Conservation (phyloP, 1,284 basidiomycete species). For the Puccinia horiana region DNA sequence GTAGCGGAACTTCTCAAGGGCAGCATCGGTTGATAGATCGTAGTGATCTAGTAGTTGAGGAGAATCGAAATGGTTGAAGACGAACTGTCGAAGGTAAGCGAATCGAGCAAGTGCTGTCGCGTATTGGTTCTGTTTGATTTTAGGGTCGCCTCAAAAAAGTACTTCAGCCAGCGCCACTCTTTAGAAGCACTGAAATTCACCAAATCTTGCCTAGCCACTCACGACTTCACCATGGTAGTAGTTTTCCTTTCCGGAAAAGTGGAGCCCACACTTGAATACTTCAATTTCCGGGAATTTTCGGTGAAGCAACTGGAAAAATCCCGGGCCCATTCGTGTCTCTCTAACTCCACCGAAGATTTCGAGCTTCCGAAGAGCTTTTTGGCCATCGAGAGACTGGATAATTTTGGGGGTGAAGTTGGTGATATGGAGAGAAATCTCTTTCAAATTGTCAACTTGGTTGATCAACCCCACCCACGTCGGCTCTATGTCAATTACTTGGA, state of each 20-base stretch:
- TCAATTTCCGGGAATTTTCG: constrained; percentile 23
- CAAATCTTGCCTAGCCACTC: constrained; percentile 10
- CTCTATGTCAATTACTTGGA: constrained; percentile 44
- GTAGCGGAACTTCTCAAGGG: constrained; percentile 1
- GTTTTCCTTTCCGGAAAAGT: constrained; percentile 17
- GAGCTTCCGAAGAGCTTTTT: neutral
- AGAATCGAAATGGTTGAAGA: constrained; percentile 32
- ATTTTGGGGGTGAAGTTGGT: constrained; percentile 20
- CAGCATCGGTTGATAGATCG: neutral
- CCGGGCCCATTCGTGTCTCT: neutral
- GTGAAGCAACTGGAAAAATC: constrained; percentile 1
- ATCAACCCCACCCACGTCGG: constrained; percentile 33
- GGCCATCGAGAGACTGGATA: neutral
- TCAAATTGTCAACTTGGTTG: neutral
- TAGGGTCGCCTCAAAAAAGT: constrained; percentile 21
- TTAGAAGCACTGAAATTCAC: neutral
- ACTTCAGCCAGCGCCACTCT: constrained; percentile 3
- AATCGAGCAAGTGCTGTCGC: constrained; percentile 12
- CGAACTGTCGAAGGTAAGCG: constrained; percentile 10
- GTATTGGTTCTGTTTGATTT: constrained; percentile 22
- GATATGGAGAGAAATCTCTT: constrained; percentile 32
- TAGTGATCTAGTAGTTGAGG: neutral
- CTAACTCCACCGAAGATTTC: constrained; percentile 40
- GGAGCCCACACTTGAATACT: constrained; percentile 19
- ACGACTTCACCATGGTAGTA: constrained; percentile 2